These are phyloP conservation scores for Gossypium anomalum DNA, from an alignment of 345 rosid species.

Conservation along the genomic window DNA sequence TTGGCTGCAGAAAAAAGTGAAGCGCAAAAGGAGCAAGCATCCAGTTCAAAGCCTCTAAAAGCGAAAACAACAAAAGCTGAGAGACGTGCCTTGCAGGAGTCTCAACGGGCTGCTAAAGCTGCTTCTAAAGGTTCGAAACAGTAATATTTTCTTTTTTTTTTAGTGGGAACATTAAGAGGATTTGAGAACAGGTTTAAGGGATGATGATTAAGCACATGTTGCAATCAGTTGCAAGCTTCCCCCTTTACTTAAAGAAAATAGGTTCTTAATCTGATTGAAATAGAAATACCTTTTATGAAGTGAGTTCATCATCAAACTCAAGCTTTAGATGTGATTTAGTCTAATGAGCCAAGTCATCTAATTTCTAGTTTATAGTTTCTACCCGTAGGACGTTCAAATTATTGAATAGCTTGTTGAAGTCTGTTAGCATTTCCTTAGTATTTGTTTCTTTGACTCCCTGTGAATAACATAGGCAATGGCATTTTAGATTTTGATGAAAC, in stretches of 20 bases:
- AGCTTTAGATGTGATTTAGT: background rate
- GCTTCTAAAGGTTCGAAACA: conserved; percentile 39
- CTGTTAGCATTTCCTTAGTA: background rate
- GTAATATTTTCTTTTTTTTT: background rate
- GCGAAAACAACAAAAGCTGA: conserved; percentile 67
- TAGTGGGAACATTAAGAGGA: background rate
- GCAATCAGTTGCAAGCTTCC: background rate
- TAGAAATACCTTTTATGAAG: background rate
- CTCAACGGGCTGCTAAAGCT: conserved; percentile 64
- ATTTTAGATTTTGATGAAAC: background rate
- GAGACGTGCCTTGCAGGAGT: conserved; percentile 64
- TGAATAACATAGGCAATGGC: background rate
- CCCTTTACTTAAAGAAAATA: background rate
- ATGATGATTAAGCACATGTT: background rate
- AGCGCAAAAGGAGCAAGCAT: conserved; percentile 31
- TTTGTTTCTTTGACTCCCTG: background rate
- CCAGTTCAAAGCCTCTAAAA: conserved; percentile 39
- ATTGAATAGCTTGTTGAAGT: conserved; percentile 6
- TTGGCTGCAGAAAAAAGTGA: conserved; percentile 39
- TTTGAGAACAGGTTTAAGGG: background rate
- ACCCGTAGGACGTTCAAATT: background rate
- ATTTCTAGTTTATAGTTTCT: background rate
- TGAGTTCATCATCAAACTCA: conserved; percentile 2
- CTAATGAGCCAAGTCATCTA: background rate
- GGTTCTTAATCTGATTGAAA: background rate